Evolutionary conservation across 1,284 basidiomycete genomes (phyloP), one percentile per base, ranked within the genome.

Genomic region (Melanopsichium pennsylvanicum): DNA sequence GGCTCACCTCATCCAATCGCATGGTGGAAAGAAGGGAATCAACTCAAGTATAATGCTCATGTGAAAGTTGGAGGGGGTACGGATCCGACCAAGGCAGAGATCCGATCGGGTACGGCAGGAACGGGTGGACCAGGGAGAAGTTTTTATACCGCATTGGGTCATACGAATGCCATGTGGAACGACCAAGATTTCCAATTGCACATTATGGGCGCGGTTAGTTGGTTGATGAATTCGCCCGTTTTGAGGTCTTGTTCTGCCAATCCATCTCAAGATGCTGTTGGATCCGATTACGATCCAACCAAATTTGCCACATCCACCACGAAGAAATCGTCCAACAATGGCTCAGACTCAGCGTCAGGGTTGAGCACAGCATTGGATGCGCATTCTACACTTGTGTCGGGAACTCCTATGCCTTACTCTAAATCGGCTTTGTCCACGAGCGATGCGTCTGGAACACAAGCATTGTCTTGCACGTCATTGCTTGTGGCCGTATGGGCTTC

Each of bases 11-110:
- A 76, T 40, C 72, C 74, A n/a, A 68, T 76, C 16, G 73, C 73
- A 5, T 76, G 74, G 74, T 76, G 63, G 58, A 67, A 62, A 44
- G 73, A 76, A 38, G 74, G 72, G 36, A 35, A 67, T 8, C 62
- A 71, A 19, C 58, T 75, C 12, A 41, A 39, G 15, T 61, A 59
- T 46, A 61, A 70, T 18, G 63, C 61, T 15, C 54, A 67, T 26
- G 18, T 50, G 18, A 52, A 60, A n/a, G 55, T 71, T 7, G 70
- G 70, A 15, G 74, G 71, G 18, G 73, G 70, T 5, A 57, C 71
- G 1, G 70, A 73, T 25, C 58, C 72, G 7, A 72, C 49, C 38
- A 64, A 56, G 26, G 23, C 55, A 9, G 56, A 71, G 45, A 64
- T 63, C 16, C 59, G 60, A 13, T 29, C 44, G 4, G 74, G 70